phyloP scores from a whole-genome alignment of 2,329 filamentous ascomycete species.

The Cercospora citrullina region DNA sequence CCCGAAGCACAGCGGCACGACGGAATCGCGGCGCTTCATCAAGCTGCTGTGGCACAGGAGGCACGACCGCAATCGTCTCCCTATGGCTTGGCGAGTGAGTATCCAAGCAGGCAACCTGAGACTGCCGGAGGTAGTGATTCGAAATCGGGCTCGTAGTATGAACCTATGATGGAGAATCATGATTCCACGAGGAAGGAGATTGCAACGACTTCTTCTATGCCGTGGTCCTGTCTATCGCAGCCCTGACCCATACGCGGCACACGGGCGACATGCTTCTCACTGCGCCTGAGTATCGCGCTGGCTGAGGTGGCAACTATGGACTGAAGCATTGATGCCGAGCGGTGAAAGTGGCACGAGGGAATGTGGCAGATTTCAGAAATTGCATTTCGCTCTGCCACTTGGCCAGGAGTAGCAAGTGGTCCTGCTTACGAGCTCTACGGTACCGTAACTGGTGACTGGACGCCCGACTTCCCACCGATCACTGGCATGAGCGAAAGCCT shows the following conservation, averaged over 20 bases:
- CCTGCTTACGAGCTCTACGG: background rate
- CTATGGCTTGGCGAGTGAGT: slow-evolving; percentile 32
- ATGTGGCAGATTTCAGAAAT: background rate
- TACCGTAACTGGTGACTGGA: background rate
- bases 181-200: background rate
- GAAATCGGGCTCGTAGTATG: slow-evolving; percentile 19
- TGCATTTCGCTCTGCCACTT: background rate
- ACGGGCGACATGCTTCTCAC: background rate
- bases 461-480: background rate
- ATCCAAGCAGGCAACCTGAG: slow-evolving; percentile 15
- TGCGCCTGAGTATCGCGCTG: background rate
- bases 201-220: background rate
- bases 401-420: background rate
- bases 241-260: background rate
- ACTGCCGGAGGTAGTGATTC: slow-evolving; percentile 9
- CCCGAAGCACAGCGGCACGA: slow-evolving; percentile 27
- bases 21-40: slow-evolving; percentile 31
- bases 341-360: background rate
- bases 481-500: background rate
- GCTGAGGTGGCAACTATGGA: background rate
- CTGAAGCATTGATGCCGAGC: background rate
- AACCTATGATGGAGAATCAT: background rate
- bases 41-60: slow-evolving; percentile 31
- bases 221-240: background rate
- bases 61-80: slow-evolving; percentile 29